Evolutionary conservation across 2,329 filamentous ascomycete species (phyloP).

Genomic region (Claviceps citrina): DNA sequence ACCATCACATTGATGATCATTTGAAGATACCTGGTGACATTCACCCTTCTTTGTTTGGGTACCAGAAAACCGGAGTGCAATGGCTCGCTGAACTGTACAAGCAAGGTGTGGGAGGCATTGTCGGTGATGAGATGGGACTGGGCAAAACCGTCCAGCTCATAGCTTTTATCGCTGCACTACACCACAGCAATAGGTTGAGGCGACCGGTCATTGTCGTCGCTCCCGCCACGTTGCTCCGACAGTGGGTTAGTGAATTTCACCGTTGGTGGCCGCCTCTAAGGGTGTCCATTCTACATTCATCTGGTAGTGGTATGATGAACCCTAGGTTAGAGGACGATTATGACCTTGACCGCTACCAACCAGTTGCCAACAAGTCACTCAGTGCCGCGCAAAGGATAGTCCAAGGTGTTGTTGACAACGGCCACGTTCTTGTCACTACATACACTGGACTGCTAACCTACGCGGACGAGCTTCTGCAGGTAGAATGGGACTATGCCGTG

Average conservation of each 20-base stretch:
- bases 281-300: conserved; percentile 88
- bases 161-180: conserved; percentile 74
- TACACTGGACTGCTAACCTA: conserved; percentile 95
- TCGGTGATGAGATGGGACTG: conserved; percentile 97
- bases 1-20: conserved; percentile 58
- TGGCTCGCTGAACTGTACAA: conserved; percentile 90
- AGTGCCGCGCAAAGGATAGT: conserved; percentile 67
- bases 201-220: conserved; percentile 85
- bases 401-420: conserved; percentile 63
- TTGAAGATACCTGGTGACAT: conserved; percentile 84
- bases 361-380: conserved; percentile 18
- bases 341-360: conserved; percentile 29
- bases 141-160: conserved; percentile 70
- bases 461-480: conserved; percentile 61
- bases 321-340: conserved; percentile 45
- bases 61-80: conserved; percentile 91
- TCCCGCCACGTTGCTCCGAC: conserved; percentile 84
- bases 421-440: conserved; percentile 88
- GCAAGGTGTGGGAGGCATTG: conserved; percentile 81
- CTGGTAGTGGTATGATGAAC: conserved; percentile 91
- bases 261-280: conserved; percentile 98
- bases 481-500: conserved; percentile 86
- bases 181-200: conserved; percentile 73
- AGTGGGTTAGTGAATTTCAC: conserved; percentile 98
- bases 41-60: conserved; percentile 81